Evolutionary conservation across 1,139 yeast genomes (phyloP).

Genomic region (Cylindricascospora bacillispora): DNA sequence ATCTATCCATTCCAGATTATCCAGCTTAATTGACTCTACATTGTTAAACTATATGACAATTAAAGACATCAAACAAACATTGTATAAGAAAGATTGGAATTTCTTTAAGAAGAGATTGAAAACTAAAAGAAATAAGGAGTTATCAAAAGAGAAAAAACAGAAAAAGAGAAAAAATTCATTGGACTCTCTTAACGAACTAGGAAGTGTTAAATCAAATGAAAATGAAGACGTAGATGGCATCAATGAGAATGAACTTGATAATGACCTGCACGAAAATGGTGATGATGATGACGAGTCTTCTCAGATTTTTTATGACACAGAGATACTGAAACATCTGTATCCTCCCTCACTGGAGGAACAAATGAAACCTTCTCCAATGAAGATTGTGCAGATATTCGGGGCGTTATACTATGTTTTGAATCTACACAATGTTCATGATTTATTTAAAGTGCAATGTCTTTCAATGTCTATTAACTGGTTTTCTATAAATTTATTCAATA

Average conservation of each 20-base stretch:
- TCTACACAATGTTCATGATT: conserved; percentile 66
- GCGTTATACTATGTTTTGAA: conserved; percentile 80
- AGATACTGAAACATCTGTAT: conserved; percentile 52
- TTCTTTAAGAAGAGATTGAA: conserved; percentile 43
- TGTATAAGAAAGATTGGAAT: conserved; percentile 68
- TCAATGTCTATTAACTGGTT: conserved; percentile 73
- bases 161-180: conserved; percentile 2
- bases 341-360: conserved; percentile 61
- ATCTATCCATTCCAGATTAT: conserved; percentile 50
- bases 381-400: conserved; percentile 73
- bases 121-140: conserved; percentile 16
- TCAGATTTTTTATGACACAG: conserved; percentile 38
- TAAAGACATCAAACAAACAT: conserved; percentile 43
- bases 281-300: conserved; percentile 2
- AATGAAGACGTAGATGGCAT: conserved; percentile 1
- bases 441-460: conserved; percentile 62
- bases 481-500: conserved; percentile 60
- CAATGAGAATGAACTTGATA: conserved; percentile 3
- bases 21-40: conserved; percentile 47
- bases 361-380: conserved; percentile 76
- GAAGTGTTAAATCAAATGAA: neutral
- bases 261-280: conserved; percentile 2
- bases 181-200: neutral
- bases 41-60: conserved; percentile 50
- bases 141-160: conserved; percentile 6